A percentile compares a stretch with the other conserved stretches of the same genome.
Evolutionary conservation across 2,329 filamentous ascomycete species (phyloP).

Genomic region (Paecilomyces niveus): DNA sequence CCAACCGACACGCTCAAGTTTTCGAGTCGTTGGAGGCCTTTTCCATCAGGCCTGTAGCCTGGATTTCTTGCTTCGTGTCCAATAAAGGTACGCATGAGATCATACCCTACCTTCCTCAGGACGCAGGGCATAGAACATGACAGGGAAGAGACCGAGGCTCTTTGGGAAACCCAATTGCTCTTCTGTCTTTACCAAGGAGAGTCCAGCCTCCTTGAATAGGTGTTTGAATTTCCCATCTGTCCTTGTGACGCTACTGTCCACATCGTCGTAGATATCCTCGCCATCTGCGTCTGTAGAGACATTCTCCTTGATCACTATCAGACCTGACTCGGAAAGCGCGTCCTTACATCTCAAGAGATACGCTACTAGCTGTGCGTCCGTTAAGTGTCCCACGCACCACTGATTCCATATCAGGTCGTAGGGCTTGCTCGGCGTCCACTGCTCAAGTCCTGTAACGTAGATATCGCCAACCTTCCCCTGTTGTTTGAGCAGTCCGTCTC

Average conservation of each 20-base stretch:
- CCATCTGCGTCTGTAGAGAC: constrained; percentile 47
- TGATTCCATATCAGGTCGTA: constrained; percentile 88
- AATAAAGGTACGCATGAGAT: background rate
- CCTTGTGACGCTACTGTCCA: constrained; percentile 72
- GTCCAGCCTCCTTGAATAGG: constrained; percentile 62
- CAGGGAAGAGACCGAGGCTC: constrained; percentile 56
- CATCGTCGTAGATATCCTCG: constrained; percentile 64
- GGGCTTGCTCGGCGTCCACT: constrained; percentile 50
- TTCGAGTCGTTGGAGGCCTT: background rate
- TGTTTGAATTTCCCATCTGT: constrained; percentile 63
- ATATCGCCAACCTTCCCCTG: constrained; percentile 53
- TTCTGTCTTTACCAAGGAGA: constrained; percentile 63
- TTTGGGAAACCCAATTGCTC: constrained; percentile 65
- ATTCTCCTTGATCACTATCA: constrained; percentile 77
- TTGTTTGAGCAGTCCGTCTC: constrained; percentile 25
- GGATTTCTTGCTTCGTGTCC: background rate
- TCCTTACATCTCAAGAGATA: constrained; percentile 59
- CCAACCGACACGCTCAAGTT: background rate
- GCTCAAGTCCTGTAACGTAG: constrained; percentile 66
- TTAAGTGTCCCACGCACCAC: constrained; percentile 82
- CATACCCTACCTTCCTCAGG: constrained; percentile 24
- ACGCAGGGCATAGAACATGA: constrained; percentile 70
- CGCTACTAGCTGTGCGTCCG: constrained; percentile 61
- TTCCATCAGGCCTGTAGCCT: background rate
- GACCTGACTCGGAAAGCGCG: constrained; percentile 36